Percentiles rank a stretch among this genome's conserved stretches.
Conservation (phyloP, 2,329 filamentous ascomycete species). For the Phoma sp. region DNA sequence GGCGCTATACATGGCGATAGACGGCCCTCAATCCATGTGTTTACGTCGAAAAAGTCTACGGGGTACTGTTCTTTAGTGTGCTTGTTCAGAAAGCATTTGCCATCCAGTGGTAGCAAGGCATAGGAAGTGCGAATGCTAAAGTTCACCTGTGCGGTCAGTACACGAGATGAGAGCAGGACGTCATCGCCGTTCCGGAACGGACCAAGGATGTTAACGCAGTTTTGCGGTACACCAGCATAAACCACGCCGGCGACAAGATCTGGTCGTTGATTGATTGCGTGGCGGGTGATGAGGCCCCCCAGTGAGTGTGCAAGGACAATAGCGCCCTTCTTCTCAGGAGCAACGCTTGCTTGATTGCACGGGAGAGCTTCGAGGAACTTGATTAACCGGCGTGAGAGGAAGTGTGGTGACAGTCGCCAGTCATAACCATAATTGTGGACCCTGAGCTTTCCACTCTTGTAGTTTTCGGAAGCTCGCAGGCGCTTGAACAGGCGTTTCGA, state of each 20-base stretch:
- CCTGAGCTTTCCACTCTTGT: conserved; percentile 72
- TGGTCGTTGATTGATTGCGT: conserved; percentile 84
- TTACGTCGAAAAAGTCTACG: conserved; percentile 81
- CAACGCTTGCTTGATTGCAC: conserved; percentile 69
- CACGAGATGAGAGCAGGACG: conserved; percentile 85
- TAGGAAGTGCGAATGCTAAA: conserved; percentile 90
- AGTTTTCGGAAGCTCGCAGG: conserved; percentile 76
- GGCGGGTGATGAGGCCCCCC: conserved; percentile 85
- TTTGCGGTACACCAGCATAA: conserved; percentile 83
- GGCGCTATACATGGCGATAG: conserved; percentile 80
- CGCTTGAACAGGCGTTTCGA: conserved; percentile 82
- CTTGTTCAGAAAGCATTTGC: conserved; percentile 86
- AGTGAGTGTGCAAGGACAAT: conserved; percentile 86
- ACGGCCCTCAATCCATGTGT: conserved; percentile 80
- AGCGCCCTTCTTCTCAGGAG: conserved; percentile 69
- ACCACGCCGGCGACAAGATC: conserved; percentile 86
- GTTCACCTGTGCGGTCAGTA: conserved; percentile 91
- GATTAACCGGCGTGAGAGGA: conserved; percentile 75
- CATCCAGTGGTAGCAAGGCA: conserved; percentile 83
- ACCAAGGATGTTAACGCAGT: conserved; percentile 90
- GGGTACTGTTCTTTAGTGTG: conserved; percentile 79
- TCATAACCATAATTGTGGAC: conserved; percentile 95
- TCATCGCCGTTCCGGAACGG: conserved; percentile 92
- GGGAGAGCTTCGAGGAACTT: conserved; percentile 76
- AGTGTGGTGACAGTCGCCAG: conserved; percentile 85